Conservation (phyloP, 2,329 filamentous ascomycete species). For the Exophiala spinifera region DNA sequence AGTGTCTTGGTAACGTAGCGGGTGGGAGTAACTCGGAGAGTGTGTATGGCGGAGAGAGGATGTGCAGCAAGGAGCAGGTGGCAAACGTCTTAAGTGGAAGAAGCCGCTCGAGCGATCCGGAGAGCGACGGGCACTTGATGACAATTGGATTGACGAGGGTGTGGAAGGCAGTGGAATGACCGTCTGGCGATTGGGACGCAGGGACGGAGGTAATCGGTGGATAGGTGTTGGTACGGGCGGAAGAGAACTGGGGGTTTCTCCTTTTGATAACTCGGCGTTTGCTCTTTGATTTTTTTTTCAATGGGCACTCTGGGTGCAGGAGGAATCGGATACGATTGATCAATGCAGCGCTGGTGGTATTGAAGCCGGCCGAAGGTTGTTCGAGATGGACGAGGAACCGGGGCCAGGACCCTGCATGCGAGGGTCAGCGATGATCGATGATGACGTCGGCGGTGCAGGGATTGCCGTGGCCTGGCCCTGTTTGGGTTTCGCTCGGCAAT, state of each 20-base stretch:
- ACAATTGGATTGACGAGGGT: slow-evolving; percentile 11
- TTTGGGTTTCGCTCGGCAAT: slow-evolving; percentile 15
- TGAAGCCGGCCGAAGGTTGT: background rate
- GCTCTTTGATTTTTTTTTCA: background rate
- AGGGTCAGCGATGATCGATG: background rate
- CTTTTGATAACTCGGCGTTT: background rate
- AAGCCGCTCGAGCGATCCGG: slow-evolving; percentile 18
- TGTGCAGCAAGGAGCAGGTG: slow-evolving; percentile 12
- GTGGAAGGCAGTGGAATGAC: too few species aligned
- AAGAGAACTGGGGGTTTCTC: background rate
- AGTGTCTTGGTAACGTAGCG: slow-evolving; percentile 17
- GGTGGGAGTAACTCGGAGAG: slow-evolving; percentile 6
- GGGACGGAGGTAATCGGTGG: slow-evolving; percentile 16
- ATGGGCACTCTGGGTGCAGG: too few species aligned
- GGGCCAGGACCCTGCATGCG: background rate
- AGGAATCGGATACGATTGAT: background rate
- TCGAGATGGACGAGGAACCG: background rate
- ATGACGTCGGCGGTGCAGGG: background rate
- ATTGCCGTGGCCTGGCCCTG: background rate
- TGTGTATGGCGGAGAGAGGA: slow-evolving; percentile 15
- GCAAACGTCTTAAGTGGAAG: slow-evolving; percentile 21
- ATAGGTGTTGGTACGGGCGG: background rate
- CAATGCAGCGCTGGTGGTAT: slow-evolving; percentile 1
- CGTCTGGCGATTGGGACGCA: background rate
- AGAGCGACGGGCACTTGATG: slow-evolving; percentile 11